Evolutionary conservation across 805 yeast genomes (phyloP), one percentile per base, ranked within the genome.

Genomic region (Torulaspora microellipsoides): DNA sequence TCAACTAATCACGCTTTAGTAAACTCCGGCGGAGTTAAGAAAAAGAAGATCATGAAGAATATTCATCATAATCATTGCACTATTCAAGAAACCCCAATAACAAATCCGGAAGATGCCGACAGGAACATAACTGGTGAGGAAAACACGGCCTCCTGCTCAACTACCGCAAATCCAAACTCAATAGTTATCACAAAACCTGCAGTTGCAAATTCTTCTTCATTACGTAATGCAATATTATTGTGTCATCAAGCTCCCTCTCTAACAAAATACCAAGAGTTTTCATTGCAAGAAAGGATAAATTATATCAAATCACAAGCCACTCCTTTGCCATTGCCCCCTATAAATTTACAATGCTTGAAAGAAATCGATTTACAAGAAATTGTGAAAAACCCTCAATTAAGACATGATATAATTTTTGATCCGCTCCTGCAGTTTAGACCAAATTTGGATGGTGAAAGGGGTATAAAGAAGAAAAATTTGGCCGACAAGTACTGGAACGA

Each of bases 401-500:
- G 98, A 51, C 98, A 90, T 64, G 98, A 91, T 62, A 86, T 91
- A 42, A 73, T 88, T 11, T 90, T 90, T 60, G 96, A 90, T 67
- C 95, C 96, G 13, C 86, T 85, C 58, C 71, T 90, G 46, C 96
- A 89, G 68, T 87, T 90, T 64, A 77, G 97, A 61, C 95, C 95
- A 25, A 86, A 87, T 58, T 69, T 89, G 52, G 96, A 86, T 62
- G 95, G 95, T 40, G 97, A 90, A 66, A 71, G 96, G 40, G 95
- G 95, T 23, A 75, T 80, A 47, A 75, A 89, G 42, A 87, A 89
- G 73, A 82, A 79, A 65, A 64, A 74, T 45, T 72, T 83, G 34
- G 83, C 88, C 38, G 95, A 87, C 59, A 80, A 76, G 55, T 90
- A 89, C 67, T 89, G 96, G 96, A 68, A 68, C 28, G 85, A 84